Percentiles rank a stretch among this genome's conserved stretches.
Conservation (phyloP, 306 rosid species). For the Trifolium dubium region DNA sequence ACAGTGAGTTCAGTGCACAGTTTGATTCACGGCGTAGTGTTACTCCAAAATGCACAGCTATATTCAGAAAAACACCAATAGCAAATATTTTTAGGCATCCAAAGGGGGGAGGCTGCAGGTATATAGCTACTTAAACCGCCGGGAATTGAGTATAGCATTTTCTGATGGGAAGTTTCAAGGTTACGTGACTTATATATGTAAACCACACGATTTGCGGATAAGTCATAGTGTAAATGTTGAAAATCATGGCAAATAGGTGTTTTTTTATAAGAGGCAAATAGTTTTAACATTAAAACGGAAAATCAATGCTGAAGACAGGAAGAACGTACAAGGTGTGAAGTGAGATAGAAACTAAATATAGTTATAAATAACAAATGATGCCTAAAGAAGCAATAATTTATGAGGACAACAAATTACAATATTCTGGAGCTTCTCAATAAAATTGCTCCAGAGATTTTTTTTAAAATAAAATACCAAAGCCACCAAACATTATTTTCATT, state of each 20-base stretch:
- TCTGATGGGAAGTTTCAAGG: neutral
- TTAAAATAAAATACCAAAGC: too few relatives aligned
- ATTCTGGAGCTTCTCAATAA: neutral
- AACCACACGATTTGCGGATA: neutral
- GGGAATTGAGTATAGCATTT: slow-evolving; percentile 1
- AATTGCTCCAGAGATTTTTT: neutral
- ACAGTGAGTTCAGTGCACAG: too few relatives aligned
- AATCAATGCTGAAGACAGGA: neutral
- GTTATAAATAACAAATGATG: slow-evolving; percentile 12
- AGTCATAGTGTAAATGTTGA: neutral
- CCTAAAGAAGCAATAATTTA: neutral
- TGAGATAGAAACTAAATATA: neutral
- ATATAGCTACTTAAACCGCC: neutral
- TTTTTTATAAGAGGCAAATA: too few relatives aligned
- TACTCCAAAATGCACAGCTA: too few relatives aligned
- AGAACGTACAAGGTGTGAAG: neutral
- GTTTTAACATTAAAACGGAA: neutral
- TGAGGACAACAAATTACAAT: neutral
- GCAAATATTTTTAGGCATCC: too few relatives aligned
- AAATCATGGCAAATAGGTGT: neutral
- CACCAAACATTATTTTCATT: too few relatives aligned
- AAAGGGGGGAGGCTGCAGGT: neutral
- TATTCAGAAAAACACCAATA: too few relatives aligned
- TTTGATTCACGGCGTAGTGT: too few relatives aligned
- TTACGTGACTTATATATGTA: slow-evolving; percentile 23